These are phyloP conservation scores for Phytopythium sindhum DNA, from an alignment of 352 stramenopile species.

Conservation along the genomic window DNA sequence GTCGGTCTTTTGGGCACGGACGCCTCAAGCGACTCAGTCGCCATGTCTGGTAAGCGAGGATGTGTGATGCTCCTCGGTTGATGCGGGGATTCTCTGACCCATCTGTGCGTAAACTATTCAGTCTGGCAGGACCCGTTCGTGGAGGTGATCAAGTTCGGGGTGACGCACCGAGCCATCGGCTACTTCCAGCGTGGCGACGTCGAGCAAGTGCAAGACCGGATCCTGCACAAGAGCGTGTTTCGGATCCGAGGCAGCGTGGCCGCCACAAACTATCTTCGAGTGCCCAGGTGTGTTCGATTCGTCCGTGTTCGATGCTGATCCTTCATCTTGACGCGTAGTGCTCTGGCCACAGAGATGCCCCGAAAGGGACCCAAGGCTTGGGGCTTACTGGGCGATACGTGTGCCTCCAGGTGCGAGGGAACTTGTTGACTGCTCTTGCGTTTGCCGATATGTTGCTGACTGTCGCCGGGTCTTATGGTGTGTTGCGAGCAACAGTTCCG, in stretches of 20 bases:
- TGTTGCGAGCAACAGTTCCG: constrained; percentile 21
- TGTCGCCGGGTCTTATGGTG: neutral
- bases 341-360: constrained; percentile 24
- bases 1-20: neutral
- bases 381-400: constrained; percentile 63
- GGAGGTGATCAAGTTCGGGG: constrained; percentile 78
- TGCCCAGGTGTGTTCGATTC: constrained; percentile 36
- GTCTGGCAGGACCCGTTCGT: constrained; percentile 86
- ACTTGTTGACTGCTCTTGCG: neutral
- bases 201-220: constrained; percentile 54
- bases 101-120: constrained; percentile 8
- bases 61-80: neutral
- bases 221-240: constrained; percentile 80
- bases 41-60: neutral
- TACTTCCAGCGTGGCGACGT: constrained; percentile 63
- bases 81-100: neutral
- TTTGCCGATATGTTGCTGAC: neutral
- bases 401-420: constrained; percentile 57
- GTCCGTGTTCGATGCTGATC: neutral
- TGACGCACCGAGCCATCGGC: constrained; percentile 55
- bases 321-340: neutral
- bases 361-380: constrained; percentile 50
- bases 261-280: constrained; percentile 66
- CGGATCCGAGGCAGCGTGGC: constrained; percentile 69
- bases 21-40: neutral